Evolutionary conservation across 2,329 filamentous ascomycete species (phyloP).

Genomic region (Purpureocillium lavendulum): DNA sequence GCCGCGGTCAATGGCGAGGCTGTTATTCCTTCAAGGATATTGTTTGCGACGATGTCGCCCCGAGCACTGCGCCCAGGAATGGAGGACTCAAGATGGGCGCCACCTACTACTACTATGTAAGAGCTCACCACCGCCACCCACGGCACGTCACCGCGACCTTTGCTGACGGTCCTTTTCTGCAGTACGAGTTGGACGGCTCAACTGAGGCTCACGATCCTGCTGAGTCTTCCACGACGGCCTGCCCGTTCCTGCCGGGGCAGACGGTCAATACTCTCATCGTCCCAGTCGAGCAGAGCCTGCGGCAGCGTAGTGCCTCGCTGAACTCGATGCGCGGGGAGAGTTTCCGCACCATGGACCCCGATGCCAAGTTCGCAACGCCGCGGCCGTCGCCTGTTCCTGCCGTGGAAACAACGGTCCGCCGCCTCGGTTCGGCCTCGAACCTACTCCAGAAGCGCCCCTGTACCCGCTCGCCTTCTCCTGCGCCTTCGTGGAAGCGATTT

Average conservation of each 20-base stretch:
- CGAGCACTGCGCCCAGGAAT: constrained; percentile 42
- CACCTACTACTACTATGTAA: constrained; percentile 92
- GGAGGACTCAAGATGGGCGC: constrained; percentile 87
- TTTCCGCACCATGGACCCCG: constrained; percentile 68
- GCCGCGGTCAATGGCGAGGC: constrained; percentile 73
- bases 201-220: constrained; percentile 67
- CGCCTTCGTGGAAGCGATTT: constrained; percentile 42
- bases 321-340: constrained; percentile 50
- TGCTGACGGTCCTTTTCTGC: background rate
- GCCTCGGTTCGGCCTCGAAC: constrained; percentile 21
- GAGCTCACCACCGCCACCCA: constrained; percentile 23
- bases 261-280: constrained; percentile 77
- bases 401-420: constrained; percentile 12
- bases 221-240: constrained; percentile 66
- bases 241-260: constrained; percentile 83
- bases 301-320: constrained; percentile 57
- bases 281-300: constrained; percentile 56
- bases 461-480: constrained; percentile 38
- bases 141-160: background rate
- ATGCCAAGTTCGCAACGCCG: constrained; percentile 66
- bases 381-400: constrained; percentile 40
- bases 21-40: constrained; percentile 84
- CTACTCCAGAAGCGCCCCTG: constrained; percentile 28
- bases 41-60: constrained; percentile 64
- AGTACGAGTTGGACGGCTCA: constrained; percentile 79